These are phyloP conservation scores for Blumeria graminis DNA, from an alignment of 2,329 filamentous ascomycete genomes.

Conservation along the genomic window DNA sequence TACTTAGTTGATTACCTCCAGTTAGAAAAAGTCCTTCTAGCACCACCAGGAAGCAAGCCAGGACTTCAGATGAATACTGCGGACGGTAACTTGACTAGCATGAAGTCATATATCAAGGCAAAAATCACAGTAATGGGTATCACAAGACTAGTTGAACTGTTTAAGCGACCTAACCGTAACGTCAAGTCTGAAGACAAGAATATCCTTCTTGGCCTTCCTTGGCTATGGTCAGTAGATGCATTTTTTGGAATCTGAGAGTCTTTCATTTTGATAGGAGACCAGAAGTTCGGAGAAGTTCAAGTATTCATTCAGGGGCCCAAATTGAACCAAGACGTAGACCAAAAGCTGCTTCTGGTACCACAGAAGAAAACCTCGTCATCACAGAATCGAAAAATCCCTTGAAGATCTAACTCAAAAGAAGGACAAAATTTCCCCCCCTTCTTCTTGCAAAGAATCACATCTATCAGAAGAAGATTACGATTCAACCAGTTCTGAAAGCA, in stretches of 20 bases:
- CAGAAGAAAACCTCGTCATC: neutral
- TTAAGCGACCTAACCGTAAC: neutral
- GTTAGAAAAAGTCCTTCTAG: neutral
- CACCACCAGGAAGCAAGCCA: neutral
- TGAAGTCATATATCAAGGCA: neutral
- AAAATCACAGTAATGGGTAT: neutral
- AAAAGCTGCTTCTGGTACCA: neutral
- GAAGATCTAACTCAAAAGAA: neutral
- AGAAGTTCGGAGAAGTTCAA: neutral
- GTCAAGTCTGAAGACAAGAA: neutral
- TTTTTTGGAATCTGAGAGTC: neutral
- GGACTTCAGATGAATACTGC: neutral
- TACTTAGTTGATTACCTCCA: neutral
- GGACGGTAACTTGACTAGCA: neutral
- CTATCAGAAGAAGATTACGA: neutral
- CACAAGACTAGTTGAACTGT: neutral
- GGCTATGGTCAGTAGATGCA: neutral
- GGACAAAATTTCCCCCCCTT: neutral
- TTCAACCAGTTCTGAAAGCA: neutral
- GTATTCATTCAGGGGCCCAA: neutral
- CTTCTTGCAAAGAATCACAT: neutral
- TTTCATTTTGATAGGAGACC: neutral
- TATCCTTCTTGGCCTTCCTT: neutral
- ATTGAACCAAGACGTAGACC: neutral
- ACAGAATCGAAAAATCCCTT: neutral